Conservation (phyloP, 2,329 filamentous ascomycete genomes). For the Herpotrichia juniperi region DNA sequence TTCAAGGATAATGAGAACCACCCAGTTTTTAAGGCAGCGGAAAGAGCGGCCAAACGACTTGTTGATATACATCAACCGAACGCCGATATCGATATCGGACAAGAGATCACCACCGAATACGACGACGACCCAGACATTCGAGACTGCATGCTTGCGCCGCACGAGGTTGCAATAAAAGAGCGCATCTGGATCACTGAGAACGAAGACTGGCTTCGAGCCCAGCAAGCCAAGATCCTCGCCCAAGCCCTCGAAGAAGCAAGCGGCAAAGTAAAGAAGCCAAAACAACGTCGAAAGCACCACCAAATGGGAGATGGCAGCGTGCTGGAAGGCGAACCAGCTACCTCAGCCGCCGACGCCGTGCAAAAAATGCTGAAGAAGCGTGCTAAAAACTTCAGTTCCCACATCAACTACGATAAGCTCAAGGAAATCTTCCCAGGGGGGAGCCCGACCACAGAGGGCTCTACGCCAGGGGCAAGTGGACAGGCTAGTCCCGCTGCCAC, state of each 20-base stretch:
- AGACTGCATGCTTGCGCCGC: slow-evolving; percentile 75
- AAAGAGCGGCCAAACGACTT: slow-evolving; percentile 35
- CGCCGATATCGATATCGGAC: slow-evolving; percentile 34
- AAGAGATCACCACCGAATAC: slow-evolving; percentile 80
- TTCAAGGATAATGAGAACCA: slow-evolving; percentile 37
- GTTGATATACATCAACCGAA: slow-evolving; percentile 31
- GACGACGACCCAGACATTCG: slow-evolving; percentile 86
- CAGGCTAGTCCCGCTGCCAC: slow-evolving; percentile 26
- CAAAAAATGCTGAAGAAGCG: slow-evolving; percentile 54
- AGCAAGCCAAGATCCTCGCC: slow-evolving; percentile 82
- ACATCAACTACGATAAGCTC: slow-evolving; percentile 55
- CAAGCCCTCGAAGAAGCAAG: slow-evolving; percentile 67
- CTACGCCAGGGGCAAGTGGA: slow-evolving; percentile 24
- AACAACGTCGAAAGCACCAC: slow-evolving; percentile 47
- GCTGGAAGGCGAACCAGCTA: slow-evolving; percentile 49
- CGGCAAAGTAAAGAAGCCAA: slow-evolving; percentile 56
- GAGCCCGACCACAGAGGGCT: slow-evolving; percentile 14
- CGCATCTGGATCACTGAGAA: slow-evolving; percentile 94
- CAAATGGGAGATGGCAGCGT: slow-evolving; percentile 50
- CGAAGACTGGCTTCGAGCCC: slow-evolving; percentile 86
- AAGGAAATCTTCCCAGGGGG: slow-evolving; percentile 41
- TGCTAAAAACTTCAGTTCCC: slow-evolving; percentile 48
- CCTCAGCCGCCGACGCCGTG: slow-evolving; percentile 53
- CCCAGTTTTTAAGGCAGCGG: slow-evolving; percentile 30
- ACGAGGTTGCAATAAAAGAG: slow-evolving; percentile 83